phyloP scores from a whole-genome alignment of 306 rosid species.

The Prunus dulcis region DNA sequence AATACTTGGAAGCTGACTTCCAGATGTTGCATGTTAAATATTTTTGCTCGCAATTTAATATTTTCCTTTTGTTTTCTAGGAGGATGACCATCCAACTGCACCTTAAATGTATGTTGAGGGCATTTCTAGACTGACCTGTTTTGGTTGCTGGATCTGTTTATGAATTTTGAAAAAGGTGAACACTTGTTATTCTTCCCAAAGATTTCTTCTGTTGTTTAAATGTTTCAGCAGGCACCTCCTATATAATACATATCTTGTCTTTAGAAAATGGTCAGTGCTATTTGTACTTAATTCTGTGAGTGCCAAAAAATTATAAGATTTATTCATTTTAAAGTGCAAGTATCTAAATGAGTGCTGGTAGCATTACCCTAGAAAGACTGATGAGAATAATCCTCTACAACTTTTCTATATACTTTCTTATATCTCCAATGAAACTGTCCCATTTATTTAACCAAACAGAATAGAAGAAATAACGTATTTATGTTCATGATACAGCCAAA shows the following conservation, averaged over 20 bases:
- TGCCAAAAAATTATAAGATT: no score
- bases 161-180: no score
- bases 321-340: no score
- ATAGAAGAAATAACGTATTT: neutral
- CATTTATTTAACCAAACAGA: neutral
- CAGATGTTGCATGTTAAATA: neutral
- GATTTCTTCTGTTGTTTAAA: neutral
- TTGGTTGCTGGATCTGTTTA: neutral
- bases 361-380: no score
- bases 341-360: no score
- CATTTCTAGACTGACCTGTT: neutral
- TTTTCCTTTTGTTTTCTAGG: neutral
- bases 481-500: neutral
- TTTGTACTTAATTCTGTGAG: neutral
- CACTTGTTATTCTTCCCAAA: neutral
- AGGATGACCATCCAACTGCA: conserved; percentile 3
- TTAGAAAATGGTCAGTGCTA: neutral
- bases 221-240: neutral
- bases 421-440: neutral
- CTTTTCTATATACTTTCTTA: no score
- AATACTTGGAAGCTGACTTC: neutral
- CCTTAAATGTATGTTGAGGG: neutral
- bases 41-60: neutral
- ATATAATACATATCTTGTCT: neutral
- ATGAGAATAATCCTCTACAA: no score